A percentile compares a stretch with the other conserved stretches of the same genome.
These are phyloP conservation scores for Phlebiopsis flavidoalba DNA, from an alignment of 768 basidiomycete genomes.

Conservation along the genomic window DNA sequence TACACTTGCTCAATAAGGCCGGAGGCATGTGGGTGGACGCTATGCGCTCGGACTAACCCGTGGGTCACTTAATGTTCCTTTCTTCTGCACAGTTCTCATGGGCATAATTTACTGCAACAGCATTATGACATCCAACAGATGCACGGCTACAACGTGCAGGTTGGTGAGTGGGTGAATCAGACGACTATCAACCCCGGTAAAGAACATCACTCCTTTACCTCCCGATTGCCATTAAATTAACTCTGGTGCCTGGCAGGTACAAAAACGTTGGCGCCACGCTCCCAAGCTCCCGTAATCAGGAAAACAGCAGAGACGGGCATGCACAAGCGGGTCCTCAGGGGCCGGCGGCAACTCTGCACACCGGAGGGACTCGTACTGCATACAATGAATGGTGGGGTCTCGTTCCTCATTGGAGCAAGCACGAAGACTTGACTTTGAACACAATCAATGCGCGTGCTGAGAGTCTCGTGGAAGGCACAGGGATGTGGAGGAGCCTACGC, in stretches of 20 bases:
- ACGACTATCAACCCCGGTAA: slow-evolving; percentile 43
- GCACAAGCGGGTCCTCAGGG: background rate
- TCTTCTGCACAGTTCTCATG: background rate
- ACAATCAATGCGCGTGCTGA: slow-evolving; percentile 92
- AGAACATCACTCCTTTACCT: background rate
- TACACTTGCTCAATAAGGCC: background rate
- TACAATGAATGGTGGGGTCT: slow-evolving; percentile 91
- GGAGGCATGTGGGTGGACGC: slow-evolving; percentile 52
- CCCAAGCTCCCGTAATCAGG: slow-evolving; percentile 69
- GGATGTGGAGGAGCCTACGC: slow-evolving; percentile 84
- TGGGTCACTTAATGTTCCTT: slow-evolving; percentile 16
- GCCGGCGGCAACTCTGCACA: background rate
- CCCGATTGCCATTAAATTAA: slow-evolving; percentile 1
- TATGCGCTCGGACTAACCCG: slow-evolving; percentile 51
- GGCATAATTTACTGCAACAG: background rate
- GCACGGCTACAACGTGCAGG: slow-evolving; percentile 37
- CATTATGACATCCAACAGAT: slow-evolving; percentile 30
- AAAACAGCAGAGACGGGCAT: slow-evolving; percentile 31
- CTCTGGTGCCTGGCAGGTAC: slow-evolving; percentile 50
- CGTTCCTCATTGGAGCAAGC: slow-evolving; percentile 78
- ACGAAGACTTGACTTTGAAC: slow-evolving; percentile 64
- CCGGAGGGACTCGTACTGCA: slow-evolving; percentile 49
- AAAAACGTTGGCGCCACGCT: slow-evolving; percentile 85
- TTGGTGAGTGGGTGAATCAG: slow-evolving; percentile 59
- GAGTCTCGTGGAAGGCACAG: slow-evolving; percentile 65